A percentile compares a stretch with the other conserved stretches of the same genome.
Conservation (phyloP, 2,329 filamentous ascomycete species). For the Daldinia sp. region DNA sequence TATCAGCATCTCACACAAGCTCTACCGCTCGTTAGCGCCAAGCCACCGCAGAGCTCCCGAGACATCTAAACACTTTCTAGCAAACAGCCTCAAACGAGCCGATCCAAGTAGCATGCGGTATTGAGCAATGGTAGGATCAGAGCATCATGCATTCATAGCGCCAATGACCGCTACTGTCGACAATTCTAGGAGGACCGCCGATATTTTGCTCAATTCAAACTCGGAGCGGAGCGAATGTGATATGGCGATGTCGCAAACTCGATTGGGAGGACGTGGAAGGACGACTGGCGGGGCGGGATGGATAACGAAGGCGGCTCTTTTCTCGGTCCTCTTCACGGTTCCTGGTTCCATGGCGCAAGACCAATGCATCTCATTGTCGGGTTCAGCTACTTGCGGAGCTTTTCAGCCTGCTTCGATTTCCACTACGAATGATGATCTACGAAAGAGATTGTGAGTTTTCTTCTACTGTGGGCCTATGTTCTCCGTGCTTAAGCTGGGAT, state of each 20-base stretch:
- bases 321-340: conserved; percentile 38
- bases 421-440: conserved; percentile 46
- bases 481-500: conserved; percentile 17
- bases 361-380: conserved; percentile 49
- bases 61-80: background rate
- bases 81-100: conserved; percentile 6
- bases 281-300: conserved; percentile 27
- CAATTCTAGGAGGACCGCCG: conserved; percentile 19
- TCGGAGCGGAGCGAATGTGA: conserved; percentile 10
- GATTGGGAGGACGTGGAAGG: conserved; percentile 11
- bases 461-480: conserved; percentile 13
- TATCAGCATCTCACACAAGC: conserved; percentile 30
- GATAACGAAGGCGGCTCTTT: conserved; percentile 28
- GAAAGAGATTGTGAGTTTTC: conserved; percentile 42
- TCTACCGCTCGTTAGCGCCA: conserved; percentile 8
- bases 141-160: conserved; percentile 41
- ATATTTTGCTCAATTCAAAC: conserved; percentile 7
- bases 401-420: conserved; percentile 51
- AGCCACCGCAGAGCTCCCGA: conserved; percentile 7
- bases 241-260: conserved; percentile 31
- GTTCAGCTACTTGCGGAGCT: conserved; percentile 49
- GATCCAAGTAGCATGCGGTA: conserved; percentile 38
- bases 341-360: conserved; percentile 41
- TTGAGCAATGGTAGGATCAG: conserved; percentile 42
- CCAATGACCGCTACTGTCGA: conserved; percentile 28